These are phyloP conservation scores for Leavenworthia alabamica DNA, from an alignment of 345 rosid genomes.

Conservation along the genomic window DNA sequence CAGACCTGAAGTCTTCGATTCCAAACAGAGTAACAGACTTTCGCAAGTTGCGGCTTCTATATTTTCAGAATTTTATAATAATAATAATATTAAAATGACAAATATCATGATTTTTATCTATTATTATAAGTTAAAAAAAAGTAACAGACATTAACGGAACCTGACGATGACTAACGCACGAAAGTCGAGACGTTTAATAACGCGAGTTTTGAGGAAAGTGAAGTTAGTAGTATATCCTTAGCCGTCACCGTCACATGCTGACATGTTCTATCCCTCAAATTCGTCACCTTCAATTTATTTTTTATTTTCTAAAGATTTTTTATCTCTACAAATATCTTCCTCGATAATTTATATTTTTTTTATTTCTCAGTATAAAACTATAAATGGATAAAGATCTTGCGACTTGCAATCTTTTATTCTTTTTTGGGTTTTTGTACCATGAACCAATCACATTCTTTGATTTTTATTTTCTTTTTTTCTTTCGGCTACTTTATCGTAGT, in stretches of 20 bases:
- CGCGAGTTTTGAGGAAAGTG: neutral
- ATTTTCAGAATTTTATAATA: neutral
- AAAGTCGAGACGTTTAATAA: neutral
- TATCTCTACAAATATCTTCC: conserved; percentile 1
- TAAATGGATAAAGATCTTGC: conserved; percentile 17
- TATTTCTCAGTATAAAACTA: neutral
- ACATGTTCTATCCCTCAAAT: conserved; percentile 18
- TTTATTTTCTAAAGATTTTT: neutral
- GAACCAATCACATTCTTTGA: conserved; percentile 26
- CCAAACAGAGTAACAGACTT: conserved; percentile 15
- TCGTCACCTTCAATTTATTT: neutral
- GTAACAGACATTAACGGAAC: conserved; percentile 21
- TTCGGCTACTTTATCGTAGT: conserved; percentile 29
- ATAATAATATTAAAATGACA: neutral
- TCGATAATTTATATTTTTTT: neutral
- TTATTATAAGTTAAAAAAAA: neutral
- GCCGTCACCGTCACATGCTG: conserved; percentile 27
- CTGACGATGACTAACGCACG: conserved; percentile 22
- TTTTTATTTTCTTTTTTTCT: neutral
- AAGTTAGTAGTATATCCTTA: neutral
- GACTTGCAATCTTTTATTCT: conserved; percentile 4
- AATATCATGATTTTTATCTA: neutral
- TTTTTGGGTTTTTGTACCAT: conserved; percentile 15
- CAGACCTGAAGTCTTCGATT: conserved; percentile 23
- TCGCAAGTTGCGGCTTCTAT: conserved; percentile 28